Evolutionary conservation across 2,329 filamentous ascomycete species (phyloP), one percentile per base, ranked within the genome.

Genomic region (Daldinia sp.): DNA sequence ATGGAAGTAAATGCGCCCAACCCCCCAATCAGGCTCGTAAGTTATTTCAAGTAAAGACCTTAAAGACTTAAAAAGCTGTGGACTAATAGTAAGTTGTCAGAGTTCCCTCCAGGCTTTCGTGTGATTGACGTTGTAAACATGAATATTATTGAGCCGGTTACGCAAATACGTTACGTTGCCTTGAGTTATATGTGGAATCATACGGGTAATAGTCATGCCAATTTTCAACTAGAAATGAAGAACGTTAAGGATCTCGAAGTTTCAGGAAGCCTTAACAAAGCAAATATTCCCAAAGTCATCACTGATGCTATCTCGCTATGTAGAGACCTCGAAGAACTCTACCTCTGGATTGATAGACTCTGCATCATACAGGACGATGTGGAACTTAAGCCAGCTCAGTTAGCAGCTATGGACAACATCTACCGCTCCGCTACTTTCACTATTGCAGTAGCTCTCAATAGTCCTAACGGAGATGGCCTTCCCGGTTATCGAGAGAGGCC

Each of bases 341-440:
- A 48, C 12, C 44, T 48, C 44, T 48, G 44, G 44, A 48, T 48
- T 26, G 44, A 48, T 23, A 48, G 44, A 28, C 44, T 26, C 2
- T 48, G 23, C 12, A 48, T 48, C 44, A 10, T 48, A 10, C 20
- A 48, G 20, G 44, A 48, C 6, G 23, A 48, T 26, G 20, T 6
- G 23, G 44, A 26, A 23, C 44, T 28, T 2, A 48, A 48, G 44
- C 18, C 44, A 28, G 44, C 44, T 12, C 44, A 48, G 3, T 26
- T 48, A 48, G 20, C 0, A 20, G 3, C 44, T 15, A 48, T 48
- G 44, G 44, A 48, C 10, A 26, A 48, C 6, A 42, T 42, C 12
- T 23, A 48, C 23, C 23, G 44, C 10, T 48, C 23, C 20, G 44
- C 44, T 1, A 42, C 39, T 18, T 42, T 42, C 18, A 42, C 39